Conservation (phyloP, 768 basidiomycete species). For the Tricholoma sp. region DNA sequence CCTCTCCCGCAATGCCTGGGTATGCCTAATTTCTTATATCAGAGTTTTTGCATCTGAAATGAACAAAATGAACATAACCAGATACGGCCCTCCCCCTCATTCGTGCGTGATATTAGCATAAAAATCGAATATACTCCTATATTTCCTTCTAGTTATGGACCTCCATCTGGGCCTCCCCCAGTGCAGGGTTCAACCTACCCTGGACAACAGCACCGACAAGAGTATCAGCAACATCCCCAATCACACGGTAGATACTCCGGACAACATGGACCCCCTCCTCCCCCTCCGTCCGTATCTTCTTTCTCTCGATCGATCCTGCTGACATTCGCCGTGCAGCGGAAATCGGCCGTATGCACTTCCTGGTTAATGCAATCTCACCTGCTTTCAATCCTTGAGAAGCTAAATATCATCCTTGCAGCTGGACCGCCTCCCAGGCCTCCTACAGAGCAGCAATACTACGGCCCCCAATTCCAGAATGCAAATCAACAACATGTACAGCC, state of each 20-base stretch:
- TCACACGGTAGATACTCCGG: constrained; percentile 23
- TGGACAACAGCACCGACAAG: constrained; percentile 37
- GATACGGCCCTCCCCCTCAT: constrained; percentile 12
- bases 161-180: constrained; percentile 25
- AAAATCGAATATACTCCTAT: not conserved
- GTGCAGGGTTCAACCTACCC: constrained; percentile 32
- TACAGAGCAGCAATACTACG: constrained; percentile 53
- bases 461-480: constrained; percentile 47
- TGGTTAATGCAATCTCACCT: constrained; percentile 8
- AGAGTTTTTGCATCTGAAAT: not conserved
- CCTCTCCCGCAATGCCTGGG: constrained; percentile 3
- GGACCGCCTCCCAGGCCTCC: constrained; percentile 53
- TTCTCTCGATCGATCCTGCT: not conserved
- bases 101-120: not conserved
- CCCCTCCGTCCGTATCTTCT: constrained; percentile 7
- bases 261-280: constrained; percentile 18
- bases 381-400: not conserved
- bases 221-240: constrained; percentile 17
- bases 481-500: constrained; percentile 47
- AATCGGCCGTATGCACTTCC: constrained; percentile 21
- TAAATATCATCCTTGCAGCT: constrained; percentile 7
- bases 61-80: not conserved
- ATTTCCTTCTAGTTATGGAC: constrained; percentile 15
- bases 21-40: not conserved
- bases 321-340: constrained; percentile 1